Evolutionary conservation across 1,284 basidiomycete species (phyloP), one percentile per base, ranked within the genome.

Genomic region (Leccinum fallax): DNA sequence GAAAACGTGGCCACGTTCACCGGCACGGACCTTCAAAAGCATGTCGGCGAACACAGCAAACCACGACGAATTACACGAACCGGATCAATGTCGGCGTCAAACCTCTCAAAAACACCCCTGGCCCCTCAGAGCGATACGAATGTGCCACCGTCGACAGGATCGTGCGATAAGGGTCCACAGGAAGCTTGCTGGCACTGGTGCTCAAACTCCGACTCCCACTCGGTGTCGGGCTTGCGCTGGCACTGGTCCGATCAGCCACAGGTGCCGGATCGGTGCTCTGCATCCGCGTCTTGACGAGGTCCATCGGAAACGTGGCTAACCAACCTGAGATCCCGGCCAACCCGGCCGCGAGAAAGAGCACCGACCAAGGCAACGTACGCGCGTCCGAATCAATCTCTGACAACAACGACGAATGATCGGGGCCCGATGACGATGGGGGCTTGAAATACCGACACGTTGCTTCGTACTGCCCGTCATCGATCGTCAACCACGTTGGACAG

Each of bases 281-380:
- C 69, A 95, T 85, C 2, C 93, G 85, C 6, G 94, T 95, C 78
- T 95, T 95, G 66, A 95, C 81, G 5, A 94, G 90, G 69, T 95
- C 93, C 60, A 94, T 80, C 1, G 92, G 91, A 76, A 95, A 94
- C 0, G 92, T 94, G 2, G 80, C 81, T 1, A 85, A 40, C 90
- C 90, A 92, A 4, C 89, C 88, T 16, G 80, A 81, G 24, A 89
- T 78, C 3, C 93, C 93, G 0, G 93, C 93, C 1, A 90, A 72
- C 1, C 87, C 93, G n/a, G 92, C 93, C 8, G 93, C 90, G 21
- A 89, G 60, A 62, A 94, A 81, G 52, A 93, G 77, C 34, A 83
- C 82, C 15, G 82, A 71, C 86, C 87, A 89, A 0, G 68, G 74
- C 67, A 32, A 73, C 72, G 53, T 78, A 70, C 69, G n/a, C 70